Conservation (phyloP, 2,329 filamentous ascomycete species). For the Ascochyta fabae region DNA sequence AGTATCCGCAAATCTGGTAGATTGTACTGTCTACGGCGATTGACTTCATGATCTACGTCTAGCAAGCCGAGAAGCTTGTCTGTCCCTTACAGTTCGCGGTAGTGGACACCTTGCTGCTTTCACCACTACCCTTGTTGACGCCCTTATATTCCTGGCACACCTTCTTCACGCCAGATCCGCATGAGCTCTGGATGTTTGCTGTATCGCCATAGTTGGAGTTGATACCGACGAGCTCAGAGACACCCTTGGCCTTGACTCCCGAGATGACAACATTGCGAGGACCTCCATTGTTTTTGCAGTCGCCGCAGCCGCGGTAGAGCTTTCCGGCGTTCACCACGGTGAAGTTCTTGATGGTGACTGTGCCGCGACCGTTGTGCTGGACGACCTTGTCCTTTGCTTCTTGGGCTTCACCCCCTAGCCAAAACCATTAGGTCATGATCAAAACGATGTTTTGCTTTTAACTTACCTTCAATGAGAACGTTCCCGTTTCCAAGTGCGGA, state of each 20-base stretch:
- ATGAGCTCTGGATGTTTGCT: conserved; percentile 51
- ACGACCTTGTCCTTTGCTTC: conserved; percentile 40
- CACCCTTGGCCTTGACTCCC: conserved; percentile 46
- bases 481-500: conserved; percentile 29
- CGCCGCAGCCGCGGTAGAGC: conserved; percentile 56
- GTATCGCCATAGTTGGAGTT: conserved; percentile 57
- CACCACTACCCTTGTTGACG: conserved; percentile 10
- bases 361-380: conserved; percentile 41
- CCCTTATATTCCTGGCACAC: conserved; percentile 26
- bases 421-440: too few relatives aligned
- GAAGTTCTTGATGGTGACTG: conserved; percentile 47
- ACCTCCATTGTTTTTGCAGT: conserved; percentile 50
- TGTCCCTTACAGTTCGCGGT: conserved; percentile 15
- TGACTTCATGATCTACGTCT: neutral
- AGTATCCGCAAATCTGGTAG: too few relatives aligned
- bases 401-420: conserved; percentile 36
- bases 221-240: conserved; percentile 51
- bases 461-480: conserved; percentile 35
- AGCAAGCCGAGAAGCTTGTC: conserved; percentile 13
- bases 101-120: conserved; percentile 12
- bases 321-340: conserved; percentile 55
- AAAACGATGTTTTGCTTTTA: too few relatives aligned
- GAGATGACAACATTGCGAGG: conserved; percentile 50
- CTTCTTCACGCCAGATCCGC: conserved; percentile 21
- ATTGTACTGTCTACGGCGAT: too few relatives aligned